Base-by-base conservation (phyloP, 2,329 filamentous ascomycete genomes). In the Penicillium sp. region DNA sequence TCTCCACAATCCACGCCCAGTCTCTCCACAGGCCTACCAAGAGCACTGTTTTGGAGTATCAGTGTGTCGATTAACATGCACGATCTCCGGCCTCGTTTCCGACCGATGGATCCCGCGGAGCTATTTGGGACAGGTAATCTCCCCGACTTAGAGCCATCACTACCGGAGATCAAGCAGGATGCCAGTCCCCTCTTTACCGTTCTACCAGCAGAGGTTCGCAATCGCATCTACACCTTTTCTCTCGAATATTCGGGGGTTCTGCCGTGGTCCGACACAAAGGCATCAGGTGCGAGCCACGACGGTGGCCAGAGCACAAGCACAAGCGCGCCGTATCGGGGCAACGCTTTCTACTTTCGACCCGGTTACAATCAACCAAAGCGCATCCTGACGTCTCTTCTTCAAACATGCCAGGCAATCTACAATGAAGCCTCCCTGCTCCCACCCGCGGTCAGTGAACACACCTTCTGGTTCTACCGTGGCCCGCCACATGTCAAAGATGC, bases 351-450 rank as follows among this genome's bases (percentile, higher is more conserved):
- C 49, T 62, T 60, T 51, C 55, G 64, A 2, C 64, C 64, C 7
- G 56, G 53, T 8, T 68, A 70, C 50, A 61, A 63, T 3, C 52
- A 64, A 43, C 59, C 59, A 11, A 54, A 48, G 12, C 54, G 43
- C 49, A 59, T 66, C n/a, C 46, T 65, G 39, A 67, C 58, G 4
- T 27, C 55, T 4, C 58, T 73, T 12, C 62, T 73, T 0, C 60
- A 52, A 18, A 71, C 70, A 5, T 73, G 70, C 41, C 65, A 68
- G 5, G 56, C 63, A 2, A 52, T 70, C 26, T 73, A 72, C 52
- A 56, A 51, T 18, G 71, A 73, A 49, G 65, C 69, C 0, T 61
- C 59, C 4, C 48, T 62, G 3, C 63, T 73, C 2, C 68, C 69
- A 2, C 35, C 69, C 4, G 41, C 50, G 18, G 36, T 60, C 9